Percentiles rank a stretch among this genome's conserved stretches.
These are phyloP conservation scores for Serendipita vermifera DNA, from an alignment of 768 basidiomycete genomes.

Conservation along the genomic window DNA sequence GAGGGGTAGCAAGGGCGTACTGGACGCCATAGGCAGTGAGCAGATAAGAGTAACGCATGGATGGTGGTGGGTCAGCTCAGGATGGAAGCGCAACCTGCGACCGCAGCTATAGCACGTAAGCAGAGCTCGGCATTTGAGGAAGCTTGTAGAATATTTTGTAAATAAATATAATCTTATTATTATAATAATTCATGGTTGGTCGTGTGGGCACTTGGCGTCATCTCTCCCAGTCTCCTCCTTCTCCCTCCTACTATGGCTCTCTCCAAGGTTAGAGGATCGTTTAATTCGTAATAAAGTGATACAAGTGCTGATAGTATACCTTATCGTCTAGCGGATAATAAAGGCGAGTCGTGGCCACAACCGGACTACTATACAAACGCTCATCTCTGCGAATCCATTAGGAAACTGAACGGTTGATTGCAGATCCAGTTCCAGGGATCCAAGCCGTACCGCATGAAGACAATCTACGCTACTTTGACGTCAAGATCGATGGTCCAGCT, in stretches of 20 bases:
- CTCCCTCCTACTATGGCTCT: too few species aligned
- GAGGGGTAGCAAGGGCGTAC: constrained; percentile 28
- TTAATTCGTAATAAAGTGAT: too few species aligned
- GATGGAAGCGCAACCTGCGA: neutral
- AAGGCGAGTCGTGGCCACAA: too few species aligned
- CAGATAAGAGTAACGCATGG: constrained; percentile 25
- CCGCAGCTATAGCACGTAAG: neutral
- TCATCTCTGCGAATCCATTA: constrained; percentile 26
- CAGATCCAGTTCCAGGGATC: constrained; percentile 95
- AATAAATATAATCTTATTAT: neutral
- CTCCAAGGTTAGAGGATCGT: too few species aligned
- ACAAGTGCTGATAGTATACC: too few species aligned
- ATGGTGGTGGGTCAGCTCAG: constrained; percentile 20
- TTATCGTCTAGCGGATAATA: too few species aligned
- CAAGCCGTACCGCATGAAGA: constrained; percentile 93
- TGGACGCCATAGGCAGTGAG: constrained; percentile 30
- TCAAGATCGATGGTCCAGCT: constrained; percentile 87
- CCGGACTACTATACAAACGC: too few species aligned
- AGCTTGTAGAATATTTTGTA: neutral
- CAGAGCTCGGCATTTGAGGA: neutral
- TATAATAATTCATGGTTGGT: too few species aligned
- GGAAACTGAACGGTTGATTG: constrained; percentile 95
- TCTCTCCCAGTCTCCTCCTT: too few species aligned
- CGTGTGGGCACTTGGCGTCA: neutral
- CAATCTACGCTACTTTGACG: constrained; percentile 97